Conservation (phyloP, 345 rosid species). For the Bruguiera sexangula region DNA sequence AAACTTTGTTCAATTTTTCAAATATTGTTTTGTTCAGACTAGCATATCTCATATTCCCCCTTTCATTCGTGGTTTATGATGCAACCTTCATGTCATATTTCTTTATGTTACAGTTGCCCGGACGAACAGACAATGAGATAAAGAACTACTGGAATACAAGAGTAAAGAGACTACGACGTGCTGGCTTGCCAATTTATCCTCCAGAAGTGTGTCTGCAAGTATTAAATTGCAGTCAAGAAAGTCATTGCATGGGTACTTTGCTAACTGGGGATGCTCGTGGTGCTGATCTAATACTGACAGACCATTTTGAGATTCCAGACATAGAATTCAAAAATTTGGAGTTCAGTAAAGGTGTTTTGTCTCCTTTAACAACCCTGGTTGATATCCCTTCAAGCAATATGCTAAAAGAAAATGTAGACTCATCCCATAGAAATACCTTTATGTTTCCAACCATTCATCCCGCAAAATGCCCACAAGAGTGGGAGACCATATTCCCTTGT, state of each 20-base stretch:
- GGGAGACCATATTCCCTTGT: not conserved
- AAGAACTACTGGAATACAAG: conserved; percentile 28
- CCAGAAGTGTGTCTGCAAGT: conserved; percentile 7
- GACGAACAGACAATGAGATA: conserved; percentile 26
- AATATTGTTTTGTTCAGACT: not conserved
- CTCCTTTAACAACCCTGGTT: not conserved
- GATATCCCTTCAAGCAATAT: not conserved
- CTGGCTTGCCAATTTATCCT: conserved; percentile 16
- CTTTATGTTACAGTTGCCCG: conserved; percentile 14
- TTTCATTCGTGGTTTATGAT: not conserved
- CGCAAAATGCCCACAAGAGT: not conserved
- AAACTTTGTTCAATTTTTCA: not conserved
- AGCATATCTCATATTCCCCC: not conserved
- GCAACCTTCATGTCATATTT: not conserved
- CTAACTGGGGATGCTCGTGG: not conserved
- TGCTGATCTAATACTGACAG: not conserved
- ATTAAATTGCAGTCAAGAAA: not conserved
- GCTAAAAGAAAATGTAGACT: not conserved
- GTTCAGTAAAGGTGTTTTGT: conserved; percentile 1
- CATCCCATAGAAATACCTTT: not conserved
- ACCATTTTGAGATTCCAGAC: conserved; percentile 4
- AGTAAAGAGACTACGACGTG: conserved; percentile 16
- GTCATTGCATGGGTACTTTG: conserved; percentile 3
- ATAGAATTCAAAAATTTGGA: conserved; percentile 6
- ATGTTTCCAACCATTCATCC: not conserved